Percentiles rank a stretch among this genome's conserved stretches.
phyloP scores from a whole-genome alignment of 768 basidiomycete genomes.

The Daedaleopsis sinensis region DNA sequence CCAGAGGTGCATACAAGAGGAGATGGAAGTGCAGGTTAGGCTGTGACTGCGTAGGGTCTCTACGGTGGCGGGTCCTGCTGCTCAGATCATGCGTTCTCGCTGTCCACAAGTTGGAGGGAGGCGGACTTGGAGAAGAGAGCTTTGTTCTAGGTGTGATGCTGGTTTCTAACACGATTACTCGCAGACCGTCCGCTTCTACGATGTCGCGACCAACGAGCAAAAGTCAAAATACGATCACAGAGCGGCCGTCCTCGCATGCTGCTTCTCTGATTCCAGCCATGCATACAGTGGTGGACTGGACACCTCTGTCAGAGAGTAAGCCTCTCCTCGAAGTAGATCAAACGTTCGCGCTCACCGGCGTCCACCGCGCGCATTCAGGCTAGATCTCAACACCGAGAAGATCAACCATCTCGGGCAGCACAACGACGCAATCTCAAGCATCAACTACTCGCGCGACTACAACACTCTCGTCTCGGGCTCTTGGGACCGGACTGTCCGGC shows the following conservation, averaged over 20 bases:
- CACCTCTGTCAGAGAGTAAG: constrained; percentile 80
- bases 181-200: constrained; percentile 63
- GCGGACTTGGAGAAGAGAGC: background rate
- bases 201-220: constrained; percentile 58
- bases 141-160: background rate
- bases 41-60: no score
- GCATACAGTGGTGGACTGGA: constrained; percentile 90
- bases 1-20: background rate
- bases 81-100: no score
- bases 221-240: constrained; percentile 87
- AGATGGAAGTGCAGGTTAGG: no score
- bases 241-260: constrained; percentile 84
- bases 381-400: constrained; percentile 77
- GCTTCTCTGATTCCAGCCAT: constrained; percentile 66
- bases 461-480: constrained; percentile 82
- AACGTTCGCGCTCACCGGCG: background rate
- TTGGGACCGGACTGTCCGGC: constrained; percentile 87
- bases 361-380: constrained; percentile 42
- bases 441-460: constrained; percentile 67
- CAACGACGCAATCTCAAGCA: constrained; percentile 74
- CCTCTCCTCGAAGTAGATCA: background rate
- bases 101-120: background rate
- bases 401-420: constrained; percentile 80
- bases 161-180: background rate
- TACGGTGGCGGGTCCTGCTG: no score